Evolutionary conservation across 2,329 filamentous ascomycete genomes (phyloP), one percentile per base, ranked within the genome.

Genomic region (Penicillium sp.): DNA sequence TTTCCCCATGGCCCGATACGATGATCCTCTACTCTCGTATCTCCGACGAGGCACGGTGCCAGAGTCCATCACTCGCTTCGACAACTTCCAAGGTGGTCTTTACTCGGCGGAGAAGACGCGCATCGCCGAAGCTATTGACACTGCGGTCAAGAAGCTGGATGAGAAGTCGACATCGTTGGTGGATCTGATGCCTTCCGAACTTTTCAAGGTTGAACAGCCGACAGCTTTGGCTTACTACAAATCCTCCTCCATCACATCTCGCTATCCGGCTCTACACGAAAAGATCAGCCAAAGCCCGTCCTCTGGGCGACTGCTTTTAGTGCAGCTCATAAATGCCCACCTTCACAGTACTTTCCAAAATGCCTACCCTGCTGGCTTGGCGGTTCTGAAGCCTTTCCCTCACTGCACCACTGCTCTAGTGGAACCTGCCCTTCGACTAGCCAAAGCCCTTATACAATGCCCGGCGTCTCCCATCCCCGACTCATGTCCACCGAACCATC

Each of bases 321-420:
- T 83, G 41, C 69, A 76, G 30, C 74, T 96, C 42, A 85, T 95
- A 59, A 89, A 85, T 55, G 76, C 82, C 2, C 92, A 96, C 61
- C 73, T 96, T 3, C 89, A 95, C 59, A 75, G 75, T 37, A 84
- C 80, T 8, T 96, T 92, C 78, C 87, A 93, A 57, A 85, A 82
- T 51, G 73, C 73, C 14, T 94, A 92, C 62, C 70, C 77, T 1
- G 73, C 76, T 26, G 90, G 92, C 18, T 82, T 96, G 40, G 77
- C 81, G 4, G 79, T 95, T 2, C 70, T 94, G 29, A 89, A 93
- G 60, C 88, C 90, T 0, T 73, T 84, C 13, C 77, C 85, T 1
- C 70, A 83, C 35, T 80, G 88, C 59, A 90, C 84, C 26, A 84
- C 83, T 1, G 73, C 79, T 11, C 72, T 94, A 51, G 74, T 88